Evolutionary conservation across 176 grass and related monocot species (phyloP).

Genomic region (Oryza officinalis): DNA sequence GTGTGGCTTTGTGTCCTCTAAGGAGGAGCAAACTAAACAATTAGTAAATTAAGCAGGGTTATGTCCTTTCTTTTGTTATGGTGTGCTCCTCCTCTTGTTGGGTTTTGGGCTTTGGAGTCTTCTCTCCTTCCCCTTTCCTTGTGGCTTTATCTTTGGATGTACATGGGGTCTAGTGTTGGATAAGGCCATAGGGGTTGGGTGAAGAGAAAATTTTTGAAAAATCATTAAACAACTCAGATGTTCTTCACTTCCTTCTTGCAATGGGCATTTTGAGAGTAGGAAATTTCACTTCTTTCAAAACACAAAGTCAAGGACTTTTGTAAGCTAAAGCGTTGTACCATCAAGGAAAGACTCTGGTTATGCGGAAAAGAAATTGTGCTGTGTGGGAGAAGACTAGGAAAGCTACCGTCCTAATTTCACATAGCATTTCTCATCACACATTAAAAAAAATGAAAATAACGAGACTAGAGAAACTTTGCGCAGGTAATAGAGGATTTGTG

Average conservation of each 20-base stretch:
- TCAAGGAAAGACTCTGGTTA: neutral
- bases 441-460: too few relatives aligned
- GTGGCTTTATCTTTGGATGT: constrained; percentile 46
- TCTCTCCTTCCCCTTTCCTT: constrained; percentile 52
- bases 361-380: neutral
- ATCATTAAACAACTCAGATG: neutral
- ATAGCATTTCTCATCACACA: too few relatives aligned
- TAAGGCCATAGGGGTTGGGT: constrained; percentile 14
- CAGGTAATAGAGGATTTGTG: too few relatives aligned
- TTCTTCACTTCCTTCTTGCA: neutral
- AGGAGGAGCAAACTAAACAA: constrained; percentile 35
- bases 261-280: neutral
- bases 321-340: neutral
- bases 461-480: too few relatives aligned
- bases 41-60: constrained; percentile 25
- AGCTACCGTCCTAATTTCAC: too few relatives aligned
- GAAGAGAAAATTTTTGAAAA: neutral
- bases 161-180: constrained; percentile 42
- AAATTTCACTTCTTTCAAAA: neutral
- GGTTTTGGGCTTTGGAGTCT: constrained; percentile 60
- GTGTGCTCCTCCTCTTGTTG: constrained; percentile 12
- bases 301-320: neutral
- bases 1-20: constrained; percentile 23
- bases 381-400: too few relatives aligned
- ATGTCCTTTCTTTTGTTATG: neutral